Evolutionary conservation across 2,329 filamentous ascomycete genomes (phyloP).

Genomic region (Cladosporium sp.): DNA sequence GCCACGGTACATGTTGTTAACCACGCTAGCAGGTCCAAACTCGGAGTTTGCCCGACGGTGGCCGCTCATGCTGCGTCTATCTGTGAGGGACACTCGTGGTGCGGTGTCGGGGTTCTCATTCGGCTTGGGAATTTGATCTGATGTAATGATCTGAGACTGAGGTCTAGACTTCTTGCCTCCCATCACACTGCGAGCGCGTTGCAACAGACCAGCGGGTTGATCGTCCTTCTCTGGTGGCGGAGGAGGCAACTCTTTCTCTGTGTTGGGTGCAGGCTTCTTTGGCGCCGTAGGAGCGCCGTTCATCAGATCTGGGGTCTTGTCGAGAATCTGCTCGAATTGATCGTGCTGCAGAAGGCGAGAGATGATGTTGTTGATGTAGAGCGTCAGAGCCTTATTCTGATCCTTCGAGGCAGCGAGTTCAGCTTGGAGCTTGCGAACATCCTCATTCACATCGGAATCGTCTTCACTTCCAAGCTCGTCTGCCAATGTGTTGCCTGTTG

Average conservation of each 20-base stretch:
- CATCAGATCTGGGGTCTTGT: slow-evolving; percentile 66
- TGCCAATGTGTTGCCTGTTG: slow-evolving; percentile 66
- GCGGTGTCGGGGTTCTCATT: slow-evolving; percentile 70
- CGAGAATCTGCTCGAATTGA: slow-evolving; percentile 90
- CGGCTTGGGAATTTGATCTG: slow-evolving; percentile 28
- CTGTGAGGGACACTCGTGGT: slow-evolving; percentile 71
- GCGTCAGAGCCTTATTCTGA: slow-evolving; percentile 92
- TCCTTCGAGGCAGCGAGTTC: slow-evolving; percentile 82
- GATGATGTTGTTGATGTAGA: slow-evolving; percentile 99
- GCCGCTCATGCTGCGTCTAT: slow-evolving; percentile 50
- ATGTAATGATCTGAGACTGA: slow-evolving; percentile 37
- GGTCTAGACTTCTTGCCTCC: slow-evolving; percentile 42
- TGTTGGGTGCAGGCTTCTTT: slow-evolving; percentile 43
- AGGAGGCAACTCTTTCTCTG: slow-evolving; percentile 79
- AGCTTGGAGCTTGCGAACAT: slow-evolving; percentile 67
- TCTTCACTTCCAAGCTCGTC: slow-evolving; percentile 77
- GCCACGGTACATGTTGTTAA: slow-evolving; percentile 88
- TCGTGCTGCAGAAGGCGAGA: slow-evolving; percentile 91
- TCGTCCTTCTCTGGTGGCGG: slow-evolving; percentile 54
- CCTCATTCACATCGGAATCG: slow-evolving; percentile 63
- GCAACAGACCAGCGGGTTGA: slow-evolving; percentile 49
- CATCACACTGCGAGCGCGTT: slow-evolving; percentile 63
- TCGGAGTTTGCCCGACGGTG: slow-evolving; percentile 51
- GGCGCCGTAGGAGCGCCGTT: slow-evolving; percentile 10
- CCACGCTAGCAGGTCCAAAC: slow-evolving; percentile 61